Conservation (phyloP, 2,329 filamentous ascomycete genomes). For the Alternaria rosae region DNA sequence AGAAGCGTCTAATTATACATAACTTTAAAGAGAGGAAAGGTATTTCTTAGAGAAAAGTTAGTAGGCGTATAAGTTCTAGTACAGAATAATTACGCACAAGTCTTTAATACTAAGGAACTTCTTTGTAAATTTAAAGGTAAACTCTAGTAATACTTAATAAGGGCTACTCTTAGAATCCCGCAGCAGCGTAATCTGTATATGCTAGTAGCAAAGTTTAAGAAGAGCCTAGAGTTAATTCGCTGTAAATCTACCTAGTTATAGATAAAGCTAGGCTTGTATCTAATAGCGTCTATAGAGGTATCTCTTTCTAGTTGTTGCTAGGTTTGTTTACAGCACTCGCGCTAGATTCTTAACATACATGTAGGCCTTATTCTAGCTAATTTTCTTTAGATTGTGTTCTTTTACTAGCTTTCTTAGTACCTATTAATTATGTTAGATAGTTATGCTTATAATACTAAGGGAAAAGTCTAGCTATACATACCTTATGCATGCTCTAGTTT, state of each 20-base stretch:
- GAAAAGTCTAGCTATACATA: conserved; percentile 3
- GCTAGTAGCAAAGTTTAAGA: conserved; percentile 11
- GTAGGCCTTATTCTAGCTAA: conserved; percentile 14
- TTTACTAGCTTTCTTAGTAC: conserved; percentile 25
- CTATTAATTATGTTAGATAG: conserved; percentile 13
- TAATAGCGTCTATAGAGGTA: neutral
- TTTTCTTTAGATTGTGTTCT: conserved; percentile 24
- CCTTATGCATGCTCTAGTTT: conserved; percentile 18
- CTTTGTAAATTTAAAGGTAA: conserved; percentile 16
- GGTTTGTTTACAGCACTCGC: neutral
- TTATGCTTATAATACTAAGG: neutral
- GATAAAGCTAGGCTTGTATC: neutral
- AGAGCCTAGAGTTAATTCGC: conserved; percentile 5
- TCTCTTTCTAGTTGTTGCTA: neutral
- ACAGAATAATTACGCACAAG: conserved; percentile 3
- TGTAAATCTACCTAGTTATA: neutral
- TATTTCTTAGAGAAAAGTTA: conserved; percentile 22
- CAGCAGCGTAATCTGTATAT: conserved; percentile 15
- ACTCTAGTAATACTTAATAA: conserved; percentile 16
- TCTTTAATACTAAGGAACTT: conserved; percentile 6
- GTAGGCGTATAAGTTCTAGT: neutral
- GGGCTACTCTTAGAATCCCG: conserved; percentile 9
- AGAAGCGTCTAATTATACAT: conserved; percentile 44
- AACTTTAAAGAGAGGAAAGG: conserved; percentile 41
- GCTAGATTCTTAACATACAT: conserved; percentile 13